Percentiles rank a stretch among this genome's conserved stretches.
Evolutionary conservation across 306 rosid species (phyloP).

Genomic region (Quercus berberidifolia): DNA sequence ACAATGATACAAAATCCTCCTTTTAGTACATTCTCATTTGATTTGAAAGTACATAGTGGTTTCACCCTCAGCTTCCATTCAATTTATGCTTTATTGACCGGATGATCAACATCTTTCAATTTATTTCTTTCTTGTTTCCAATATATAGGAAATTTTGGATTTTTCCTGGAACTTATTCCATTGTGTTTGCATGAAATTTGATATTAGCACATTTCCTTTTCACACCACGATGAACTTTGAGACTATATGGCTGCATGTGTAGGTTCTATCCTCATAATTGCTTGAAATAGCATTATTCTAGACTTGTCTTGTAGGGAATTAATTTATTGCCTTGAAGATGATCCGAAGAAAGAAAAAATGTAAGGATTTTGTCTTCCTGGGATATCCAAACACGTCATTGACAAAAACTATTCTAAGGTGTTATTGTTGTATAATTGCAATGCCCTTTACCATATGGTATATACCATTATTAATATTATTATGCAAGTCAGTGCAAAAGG

Average conservation of each 20-base stretch:
- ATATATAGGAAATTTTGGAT: conserved; percentile 10
- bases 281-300: conserved; percentile 5
- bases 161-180: background rate
- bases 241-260: background rate
- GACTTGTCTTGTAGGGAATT: conserved; percentile 3
- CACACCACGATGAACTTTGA: background rate
- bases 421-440: background rate
- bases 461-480: background rate
- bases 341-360: background rate
- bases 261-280: background rate
- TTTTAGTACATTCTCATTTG: conserved; percentile 37
- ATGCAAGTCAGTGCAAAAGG: background rate
- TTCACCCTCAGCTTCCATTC: conserved; percentile 68
- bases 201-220: background rate
- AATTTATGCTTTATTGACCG: conserved; percentile 44
- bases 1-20: conserved; percentile 43
- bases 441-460: background rate
- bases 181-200: conserved; percentile 8
- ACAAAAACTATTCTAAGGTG: background rate
- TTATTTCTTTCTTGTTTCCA: background rate
- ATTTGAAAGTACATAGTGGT: conserved; percentile 42
- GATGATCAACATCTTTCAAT: conserved; percentile 24
- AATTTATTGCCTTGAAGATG: background rate
- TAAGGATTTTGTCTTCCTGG: background rate
- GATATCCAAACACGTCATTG: conserved; percentile 3